phyloP scores from a whole-genome alignment of 2,329 filamentous ascomycete genomes.

The Calonectria pauciramosa region DNA sequence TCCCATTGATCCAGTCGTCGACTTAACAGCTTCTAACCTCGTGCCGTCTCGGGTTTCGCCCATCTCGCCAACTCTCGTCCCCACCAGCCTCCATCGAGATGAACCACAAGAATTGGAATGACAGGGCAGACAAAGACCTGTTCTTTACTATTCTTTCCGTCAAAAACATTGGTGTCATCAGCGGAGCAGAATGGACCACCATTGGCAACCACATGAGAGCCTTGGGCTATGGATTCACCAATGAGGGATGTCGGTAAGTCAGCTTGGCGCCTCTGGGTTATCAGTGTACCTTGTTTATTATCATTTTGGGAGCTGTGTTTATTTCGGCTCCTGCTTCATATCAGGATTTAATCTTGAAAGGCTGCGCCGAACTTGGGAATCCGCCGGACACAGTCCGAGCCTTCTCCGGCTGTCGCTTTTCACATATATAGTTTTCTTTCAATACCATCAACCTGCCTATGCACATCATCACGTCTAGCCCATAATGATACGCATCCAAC shows the following conservation, averaged over 20 bases:
- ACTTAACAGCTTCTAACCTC: constrained; percentile 53
- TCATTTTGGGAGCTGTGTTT: background rate
- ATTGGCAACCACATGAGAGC: constrained; percentile 73
- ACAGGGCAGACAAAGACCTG: constrained; percentile 72
- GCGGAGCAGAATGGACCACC: constrained; percentile 72
- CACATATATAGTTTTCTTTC: constrained; percentile 5
- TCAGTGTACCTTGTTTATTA: background rate
- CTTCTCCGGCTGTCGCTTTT: background rate
- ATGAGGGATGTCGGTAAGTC: constrained; percentile 74
- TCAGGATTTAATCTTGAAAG: background rate
- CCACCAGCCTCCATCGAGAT: constrained; percentile 43
- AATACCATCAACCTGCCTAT: constrained; percentile 8
- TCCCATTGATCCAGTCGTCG: constrained; percentile 50
- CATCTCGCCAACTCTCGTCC: constrained; percentile 35
- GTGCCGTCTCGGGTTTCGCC: constrained; percentile 25
- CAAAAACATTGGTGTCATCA: constrained; percentile 75
- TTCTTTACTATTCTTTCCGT: constrained; percentile 74
- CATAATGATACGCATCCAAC: background rate
- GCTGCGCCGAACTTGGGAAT: background rate
- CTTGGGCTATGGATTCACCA: constrained; percentile 73
- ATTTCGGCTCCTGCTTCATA: background rate
- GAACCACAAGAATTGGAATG: constrained; percentile 74
- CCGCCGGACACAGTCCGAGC: background rate
- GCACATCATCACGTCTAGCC: background rate
- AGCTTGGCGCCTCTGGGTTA: constrained; percentile 14